Conservation (phyloP, 352 stramenopile species). For the Thalassiosira pacifica region DNA sequence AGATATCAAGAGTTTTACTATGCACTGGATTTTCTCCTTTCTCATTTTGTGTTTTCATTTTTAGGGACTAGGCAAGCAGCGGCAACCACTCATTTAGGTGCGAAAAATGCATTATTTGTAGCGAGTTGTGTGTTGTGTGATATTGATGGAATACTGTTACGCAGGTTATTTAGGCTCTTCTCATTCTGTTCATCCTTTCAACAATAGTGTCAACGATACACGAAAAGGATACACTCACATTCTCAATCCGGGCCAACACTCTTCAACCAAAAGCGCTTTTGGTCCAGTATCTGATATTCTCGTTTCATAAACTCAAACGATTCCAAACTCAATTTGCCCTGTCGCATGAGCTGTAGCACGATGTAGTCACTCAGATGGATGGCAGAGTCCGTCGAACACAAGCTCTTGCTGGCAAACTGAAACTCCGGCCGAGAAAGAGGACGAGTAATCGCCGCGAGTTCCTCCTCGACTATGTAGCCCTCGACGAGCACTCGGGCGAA, state of each 20-base stretch:
- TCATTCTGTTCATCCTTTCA: too few relatives aligned
- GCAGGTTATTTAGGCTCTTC: too few relatives aligned
- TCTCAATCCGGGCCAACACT: neutral
- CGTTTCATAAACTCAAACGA: constrained; percentile 71
- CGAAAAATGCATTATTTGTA: too few relatives aligned
- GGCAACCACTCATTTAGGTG: too few relatives aligned
- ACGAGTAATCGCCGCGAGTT: constrained; percentile 59
- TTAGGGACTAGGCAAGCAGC: too few relatives aligned
- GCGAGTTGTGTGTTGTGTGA: too few relatives aligned
- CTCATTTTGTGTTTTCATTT: too few relatives aligned
- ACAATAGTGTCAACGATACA: too few relatives aligned
- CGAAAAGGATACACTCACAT: neutral
- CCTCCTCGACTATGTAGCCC: constrained; percentile 65
- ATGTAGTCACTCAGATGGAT: constrained; percentile 79
- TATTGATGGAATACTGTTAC: too few relatives aligned
- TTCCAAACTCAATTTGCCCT: constrained; percentile 68
- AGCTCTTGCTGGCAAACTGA: constrained; percentile 66
- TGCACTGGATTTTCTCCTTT: too few relatives aligned
- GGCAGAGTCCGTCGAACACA: constrained; percentile 50
- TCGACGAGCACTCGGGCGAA: constrained; percentile 73
- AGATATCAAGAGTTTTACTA: too few relatives aligned
- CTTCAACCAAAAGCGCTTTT: constrained; percentile 20
- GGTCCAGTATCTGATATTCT: constrained; percentile 72
- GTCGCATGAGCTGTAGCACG: constrained; percentile 75
- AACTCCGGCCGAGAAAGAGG: constrained; percentile 70